Conservation (phyloP, 345 rosid species). For the Citrus reticulata region DNA sequence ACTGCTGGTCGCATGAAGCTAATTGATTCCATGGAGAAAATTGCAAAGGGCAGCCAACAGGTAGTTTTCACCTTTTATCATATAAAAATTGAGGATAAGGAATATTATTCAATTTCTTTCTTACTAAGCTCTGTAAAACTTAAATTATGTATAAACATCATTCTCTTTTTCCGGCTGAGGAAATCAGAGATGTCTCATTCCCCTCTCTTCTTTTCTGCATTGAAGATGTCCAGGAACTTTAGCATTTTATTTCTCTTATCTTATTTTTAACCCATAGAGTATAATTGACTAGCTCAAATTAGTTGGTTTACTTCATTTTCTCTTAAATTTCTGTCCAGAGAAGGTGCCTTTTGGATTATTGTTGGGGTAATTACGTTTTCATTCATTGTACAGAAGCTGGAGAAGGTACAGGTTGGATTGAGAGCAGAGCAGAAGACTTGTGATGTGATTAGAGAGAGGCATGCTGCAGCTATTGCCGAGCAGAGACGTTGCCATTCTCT, state of each 20-base stretch:
- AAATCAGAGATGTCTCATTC: neutral
- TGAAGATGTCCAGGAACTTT: neutral
- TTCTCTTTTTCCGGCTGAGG: neutral
- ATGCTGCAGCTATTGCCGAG: constrained; percentile 55
- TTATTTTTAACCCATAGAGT: neutral
- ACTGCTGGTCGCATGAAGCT: constrained; percentile 62
- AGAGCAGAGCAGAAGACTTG: constrained; percentile 62
- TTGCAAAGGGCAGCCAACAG: constrained; percentile 79
- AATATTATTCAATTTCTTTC: neutral
- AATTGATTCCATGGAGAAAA: constrained; percentile 77
- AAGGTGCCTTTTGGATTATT: constrained; percentile 6
- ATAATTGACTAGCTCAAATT: neutral
- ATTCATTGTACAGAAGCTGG: constrained; percentile 57
- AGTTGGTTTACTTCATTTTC: neutral
- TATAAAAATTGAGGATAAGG: neutral
- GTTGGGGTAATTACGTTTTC: neutral
- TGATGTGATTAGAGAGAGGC: constrained; percentile 53
- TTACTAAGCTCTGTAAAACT: neutral
- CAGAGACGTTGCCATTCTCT: constrained; percentile 54
- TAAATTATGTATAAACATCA: neutral
- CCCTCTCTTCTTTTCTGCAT: neutral
- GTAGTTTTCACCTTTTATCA: constrained; percentile 25
- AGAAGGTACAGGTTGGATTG: constrained; percentile 52
- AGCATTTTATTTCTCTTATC: neutral
- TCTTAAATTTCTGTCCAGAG: neutral